A percentile compares a stretch with the other conserved stretches of the same genome.
phyloP scores from a whole-genome alignment of 345 rosid genomes.

The Salix arbutifolia region DNA sequence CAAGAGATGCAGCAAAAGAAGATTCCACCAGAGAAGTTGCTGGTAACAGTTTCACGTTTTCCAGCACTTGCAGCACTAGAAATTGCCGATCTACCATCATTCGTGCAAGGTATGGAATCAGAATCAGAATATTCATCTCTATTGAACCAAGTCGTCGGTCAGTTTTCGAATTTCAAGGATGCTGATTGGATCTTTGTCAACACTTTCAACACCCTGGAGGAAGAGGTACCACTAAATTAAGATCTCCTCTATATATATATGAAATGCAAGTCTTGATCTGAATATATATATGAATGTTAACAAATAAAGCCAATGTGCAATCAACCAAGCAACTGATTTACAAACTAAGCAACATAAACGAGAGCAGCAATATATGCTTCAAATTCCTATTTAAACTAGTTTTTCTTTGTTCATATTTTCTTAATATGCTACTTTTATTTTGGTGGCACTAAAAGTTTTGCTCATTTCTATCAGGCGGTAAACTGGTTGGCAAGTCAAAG shows the following conservation, averaged over 20 bases:
- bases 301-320: no score
- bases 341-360: no score
- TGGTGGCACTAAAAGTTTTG: no score
- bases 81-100: neutral
- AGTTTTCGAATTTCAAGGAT: neutral
- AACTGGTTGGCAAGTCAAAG: conserved; percentile 5
- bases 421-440: no score
- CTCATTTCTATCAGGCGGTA: no score
- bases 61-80: neutral
- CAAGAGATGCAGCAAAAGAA: neutral
- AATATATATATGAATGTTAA: no score
- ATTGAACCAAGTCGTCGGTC: neutral
- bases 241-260: neutral
- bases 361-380: no score
- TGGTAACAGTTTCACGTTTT: neutral
- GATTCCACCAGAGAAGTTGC: neutral
- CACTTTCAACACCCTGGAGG: conserved; percentile 37
- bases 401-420: no score
- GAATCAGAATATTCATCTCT: neutral
- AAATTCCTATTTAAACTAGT: no score
- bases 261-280: no score
- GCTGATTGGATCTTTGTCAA: conserved; percentile 1
- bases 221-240: conserved; percentile 24
- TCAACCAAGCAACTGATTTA: neutral
- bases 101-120: neutral